Conservation (phyloP, 306 rosid species). For the Hippophae gyantsensis region DNA sequence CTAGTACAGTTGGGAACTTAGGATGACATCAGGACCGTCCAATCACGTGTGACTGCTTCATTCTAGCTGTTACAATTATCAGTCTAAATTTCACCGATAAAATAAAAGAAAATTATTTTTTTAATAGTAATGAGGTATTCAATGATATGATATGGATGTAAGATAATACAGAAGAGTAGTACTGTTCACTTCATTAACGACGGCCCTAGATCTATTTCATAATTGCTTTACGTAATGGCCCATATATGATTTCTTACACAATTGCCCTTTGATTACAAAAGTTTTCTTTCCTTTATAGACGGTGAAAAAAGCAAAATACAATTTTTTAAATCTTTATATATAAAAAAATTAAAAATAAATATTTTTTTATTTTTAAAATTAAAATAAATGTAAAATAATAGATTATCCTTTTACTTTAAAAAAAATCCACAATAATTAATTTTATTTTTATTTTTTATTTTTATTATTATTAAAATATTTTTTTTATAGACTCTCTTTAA, state of each 20-base stretch:
- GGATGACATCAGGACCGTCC: conserved; percentile 74
- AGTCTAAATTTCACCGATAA: conserved; percentile 2
- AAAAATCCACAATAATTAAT: too few relatives aligned
- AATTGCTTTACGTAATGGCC: not conserved
- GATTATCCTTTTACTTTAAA: too few relatives aligned
- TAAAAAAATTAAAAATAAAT: too few relatives aligned
- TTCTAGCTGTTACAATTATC: conserved; percentile 19
- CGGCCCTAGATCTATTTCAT: conserved; percentile 16
- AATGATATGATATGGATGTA: not conserved
- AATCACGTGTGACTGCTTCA: conserved; percentile 53
- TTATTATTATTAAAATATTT: too few relatives aligned
- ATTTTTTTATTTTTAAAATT: too few relatives aligned
- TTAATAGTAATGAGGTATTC: not conserved
- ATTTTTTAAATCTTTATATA: too few relatives aligned
- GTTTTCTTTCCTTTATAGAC: not conserved
- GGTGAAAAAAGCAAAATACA: too few relatives aligned
- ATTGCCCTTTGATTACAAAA: conserved; percentile 4
- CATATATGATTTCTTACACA: conserved; percentile 5
- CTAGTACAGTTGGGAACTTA: conserved; percentile 41
- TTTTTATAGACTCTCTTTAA: too few relatives aligned
- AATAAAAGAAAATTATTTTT: not conserved
- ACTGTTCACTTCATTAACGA: not conserved
- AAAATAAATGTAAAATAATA: too few relatives aligned
- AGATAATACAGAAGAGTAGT: conserved; percentile 4
- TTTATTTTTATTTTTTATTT: too few relatives aligned